Conservation (phyloP, 345 rosid species). For the Excoecaria cochinchinensis region DNA sequence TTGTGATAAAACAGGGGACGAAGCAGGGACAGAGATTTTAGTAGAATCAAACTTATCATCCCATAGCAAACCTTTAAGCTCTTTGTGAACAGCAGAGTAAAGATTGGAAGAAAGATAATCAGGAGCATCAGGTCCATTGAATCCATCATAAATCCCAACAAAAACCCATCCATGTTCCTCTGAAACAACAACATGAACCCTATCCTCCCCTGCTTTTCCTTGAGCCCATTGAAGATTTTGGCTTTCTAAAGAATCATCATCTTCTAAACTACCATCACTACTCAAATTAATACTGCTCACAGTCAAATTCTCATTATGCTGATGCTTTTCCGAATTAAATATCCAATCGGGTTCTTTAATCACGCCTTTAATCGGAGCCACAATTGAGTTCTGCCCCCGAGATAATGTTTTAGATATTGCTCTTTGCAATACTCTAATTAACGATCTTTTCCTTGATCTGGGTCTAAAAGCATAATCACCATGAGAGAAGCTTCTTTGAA, state of each 20-base stretch:
- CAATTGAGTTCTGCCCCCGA: slow-evolving; percentile 74
- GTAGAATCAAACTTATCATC: slow-evolving; percentile 46
- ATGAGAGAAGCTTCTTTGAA: slow-evolving; percentile 81
- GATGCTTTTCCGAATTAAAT: slow-evolving; percentile 47
- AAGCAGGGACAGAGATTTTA: slow-evolving; percentile 22
- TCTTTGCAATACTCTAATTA: slow-evolving; percentile 63
- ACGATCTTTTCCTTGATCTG: slow-evolving; percentile 55
- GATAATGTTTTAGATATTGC: slow-evolving; percentile 68
- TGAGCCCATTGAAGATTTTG: slow-evolving; percentile 92
- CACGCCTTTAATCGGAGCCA: slow-evolving; percentile 66
- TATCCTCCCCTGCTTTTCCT: slow-evolving; percentile 98
- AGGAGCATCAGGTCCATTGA: slow-evolving; percentile 92
- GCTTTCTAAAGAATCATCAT: slow-evolving; percentile 50
- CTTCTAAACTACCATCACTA: slow-evolving; percentile 72
- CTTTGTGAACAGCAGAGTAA: slow-evolving; percentile 63
- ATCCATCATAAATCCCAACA: slow-evolving; percentile 95
- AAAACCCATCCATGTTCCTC: slow-evolving; percentile 89
- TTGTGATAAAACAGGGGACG: slow-evolving; percentile 17
- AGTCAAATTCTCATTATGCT: slow-evolving; percentile 62
- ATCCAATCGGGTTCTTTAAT: slow-evolving; percentile 75
- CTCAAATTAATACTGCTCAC: slow-evolving; percentile 56
- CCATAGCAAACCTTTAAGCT: slow-evolving; percentile 63
- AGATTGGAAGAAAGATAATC: slow-evolving; percentile 70
- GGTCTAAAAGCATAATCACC: slow-evolving; percentile 52
- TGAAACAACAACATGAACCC: slow-evolving; percentile 86